Evolutionary conservation across 352 stramenopile genomes (phyloP), one percentile per base, ranked within the genome.

Genomic region (Blastocystis hominis): DNA sequence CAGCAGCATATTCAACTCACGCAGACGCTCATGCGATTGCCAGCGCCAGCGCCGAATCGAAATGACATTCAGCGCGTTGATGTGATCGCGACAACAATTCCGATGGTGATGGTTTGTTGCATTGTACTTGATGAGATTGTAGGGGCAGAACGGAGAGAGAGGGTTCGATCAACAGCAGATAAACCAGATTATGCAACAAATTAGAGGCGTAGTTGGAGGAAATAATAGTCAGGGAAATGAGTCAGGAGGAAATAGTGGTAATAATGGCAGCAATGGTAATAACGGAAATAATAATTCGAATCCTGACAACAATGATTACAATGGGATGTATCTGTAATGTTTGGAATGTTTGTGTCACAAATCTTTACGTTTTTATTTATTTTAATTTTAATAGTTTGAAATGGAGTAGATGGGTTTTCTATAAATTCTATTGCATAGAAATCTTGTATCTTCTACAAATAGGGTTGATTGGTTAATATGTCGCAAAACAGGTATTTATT

Each of bases 311-410:
- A n/a, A 78, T 62, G 68, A 78, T 30, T 78, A 78, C 47, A 78
- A 56, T 62, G 68, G 68, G 62, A 78, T 78, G 68, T 78, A 78
- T 61, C 34, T 78, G 17, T 78, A 61, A 78, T 13, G 24, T 24
- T 7, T 44, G 13, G 24, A 30, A 30, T 30, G 24, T 30, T 30
- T 20, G 24, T 36, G 50, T 38, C 34, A 34, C 6, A 46, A 50
- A 24, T 50, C 42, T 40, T 36, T 56, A 70, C 6, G 62, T 13
- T 1, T 1, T 24, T 36, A 13, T 42, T 70, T 70, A 10, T 9
- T 3, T 70, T 36, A 20, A 2, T 70, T 36, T 47, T 70, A 47
- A 44, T 6, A n/a, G 30, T 36, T 10, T 36, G 3, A 38, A n/a
- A 47, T 40, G 62, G 42, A 40, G 62, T 70, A 40, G 24, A 47